Evolutionary conservation across 768 basidiomycete species (phyloP), one percentile per base, ranked within the genome.

Genomic region (Lanmaoa rubissima): DNA sequence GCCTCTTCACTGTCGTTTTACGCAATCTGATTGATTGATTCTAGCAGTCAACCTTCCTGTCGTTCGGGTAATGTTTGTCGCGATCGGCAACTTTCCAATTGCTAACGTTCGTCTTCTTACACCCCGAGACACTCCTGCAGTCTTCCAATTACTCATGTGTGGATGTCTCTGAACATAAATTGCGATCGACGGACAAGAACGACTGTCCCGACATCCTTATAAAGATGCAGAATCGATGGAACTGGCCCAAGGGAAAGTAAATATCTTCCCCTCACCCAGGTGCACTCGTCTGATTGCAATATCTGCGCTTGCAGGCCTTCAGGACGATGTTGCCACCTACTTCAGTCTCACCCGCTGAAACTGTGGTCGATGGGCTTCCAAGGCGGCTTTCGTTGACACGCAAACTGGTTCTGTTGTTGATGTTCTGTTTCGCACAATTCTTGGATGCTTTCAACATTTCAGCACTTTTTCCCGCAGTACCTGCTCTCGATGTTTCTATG

Each of bases 401-500:
- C 55, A 76, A 69, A 63, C 52, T 48, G 2, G 19, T 68, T 21
- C 55, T 80, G 13, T 65, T 81, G 1, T 28, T 60, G 12, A 55
- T 77, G 12, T 73, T 79, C 38, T 79, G 76, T 58, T 65, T 73
- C 19, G 74, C 78, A 14, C 71, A 76, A 46, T 79, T 77, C 58
- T 62, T 80, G 53, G 80, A 81, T 34, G 62, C 74, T 13, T 75
- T 81, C 66, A 76, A 74, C 60, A 76, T 75, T 55, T 72, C 75
- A n/a, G 69, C 76, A 28, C 66, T 77, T 21, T 73, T 77, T 45
- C 65, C 76, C 8, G 75, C 74, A 14, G 71, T 79, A 44, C 76
- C 78, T 19, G 64, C 66, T 35, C 67, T 79, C 31, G 60, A 67
- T 38, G 6, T 21, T 13, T 53, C 52, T 34, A 55, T 51, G 42